phyloP scores from a whole-genome alignment of 2,329 filamentous ascomycete species.

The Teratosphaeria gauchensis region DNA sequence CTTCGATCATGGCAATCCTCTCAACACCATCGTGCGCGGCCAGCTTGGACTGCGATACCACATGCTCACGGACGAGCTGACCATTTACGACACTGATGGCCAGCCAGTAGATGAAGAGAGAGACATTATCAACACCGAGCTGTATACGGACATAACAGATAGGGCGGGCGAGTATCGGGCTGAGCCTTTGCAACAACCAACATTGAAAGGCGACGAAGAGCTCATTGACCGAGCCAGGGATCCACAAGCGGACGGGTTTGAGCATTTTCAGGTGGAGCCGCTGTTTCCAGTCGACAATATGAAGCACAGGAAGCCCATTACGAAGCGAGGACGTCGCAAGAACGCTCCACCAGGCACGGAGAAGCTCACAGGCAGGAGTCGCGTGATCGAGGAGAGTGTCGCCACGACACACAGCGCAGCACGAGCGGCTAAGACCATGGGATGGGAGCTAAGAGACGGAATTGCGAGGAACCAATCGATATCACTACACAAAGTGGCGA shows the following conservation, averaged over 20 bases:
- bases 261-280: constrained; percentile 23
- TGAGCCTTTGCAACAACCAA: constrained; percentile 58
- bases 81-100: constrained; percentile 78
- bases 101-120: constrained; percentile 65
- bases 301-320: constrained; percentile 20
- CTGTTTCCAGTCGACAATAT: constrained; percentile 18
- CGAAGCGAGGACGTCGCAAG: constrained; percentile 24
- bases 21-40: constrained; percentile 82
- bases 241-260: constrained; percentile 35
- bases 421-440: constrained; percentile 67
- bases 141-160: constrained; percentile 92
- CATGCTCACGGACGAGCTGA: constrained; percentile 66
- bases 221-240: constrained; percentile 78
- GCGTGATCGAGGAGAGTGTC: constrained; percentile 59
- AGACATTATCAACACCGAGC: constrained; percentile 75
- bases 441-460: constrained; percentile 67
- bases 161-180: constrained; percentile 84
- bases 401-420: constrained; percentile 62
- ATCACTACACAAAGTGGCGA: constrained; percentile 60
- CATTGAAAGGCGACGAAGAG: constrained; percentile 72
- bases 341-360: constrained; percentile 43
- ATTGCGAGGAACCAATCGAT: constrained; percentile 42
- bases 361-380: constrained; percentile 61
- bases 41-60: constrained; percentile 85
- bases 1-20: constrained; percentile 87